Evolutionary conservation across 1,139 yeast species (phyloP).

Genomic region (Debaryomyces subglobosus): DNA sequence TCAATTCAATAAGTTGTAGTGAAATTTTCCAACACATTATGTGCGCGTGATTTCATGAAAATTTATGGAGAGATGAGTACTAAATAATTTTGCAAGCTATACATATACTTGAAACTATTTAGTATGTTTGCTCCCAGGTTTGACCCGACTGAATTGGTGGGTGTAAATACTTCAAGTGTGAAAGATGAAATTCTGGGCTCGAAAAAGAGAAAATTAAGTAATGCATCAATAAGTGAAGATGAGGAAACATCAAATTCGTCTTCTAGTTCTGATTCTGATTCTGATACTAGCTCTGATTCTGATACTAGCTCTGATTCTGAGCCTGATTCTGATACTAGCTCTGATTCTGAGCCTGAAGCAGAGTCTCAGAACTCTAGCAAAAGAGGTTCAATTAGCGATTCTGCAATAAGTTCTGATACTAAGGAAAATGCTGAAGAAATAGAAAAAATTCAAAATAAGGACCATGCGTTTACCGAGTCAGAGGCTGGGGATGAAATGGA

Average conservation of each 20-base stretch:
- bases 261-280: neutral
- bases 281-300: conserved; percentile 1
- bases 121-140: conserved; percentile 66
- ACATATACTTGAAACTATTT: neutral
- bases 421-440: conserved; percentile 14
- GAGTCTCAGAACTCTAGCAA: neutral
- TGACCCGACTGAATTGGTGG: conserved; percentile 47
- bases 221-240: conserved; percentile 14
- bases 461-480: conserved; percentile 9
- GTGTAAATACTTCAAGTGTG: conserved; percentile 13
- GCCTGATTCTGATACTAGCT: neutral
- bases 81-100: neutral
- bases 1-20: neutral
- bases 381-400: conserved; percentile 4
- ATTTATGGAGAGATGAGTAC: conserved; percentile 11
- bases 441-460: conserved; percentile 15
- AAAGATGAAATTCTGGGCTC: conserved; percentile 13
- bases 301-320: neutral
- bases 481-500: conserved; percentile 19
- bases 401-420: conserved; percentile 1
- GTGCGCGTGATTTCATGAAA: conserved; percentile 8
- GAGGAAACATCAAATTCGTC: neutral
- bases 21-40: conserved; percentile 1
- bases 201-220: conserved; percentile 24
- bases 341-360: conserved; percentile 1